Evolutionary conservation across 1,284 basidiomycete genomes (phyloP).

Genomic region (Ustilago crameri): DNA sequence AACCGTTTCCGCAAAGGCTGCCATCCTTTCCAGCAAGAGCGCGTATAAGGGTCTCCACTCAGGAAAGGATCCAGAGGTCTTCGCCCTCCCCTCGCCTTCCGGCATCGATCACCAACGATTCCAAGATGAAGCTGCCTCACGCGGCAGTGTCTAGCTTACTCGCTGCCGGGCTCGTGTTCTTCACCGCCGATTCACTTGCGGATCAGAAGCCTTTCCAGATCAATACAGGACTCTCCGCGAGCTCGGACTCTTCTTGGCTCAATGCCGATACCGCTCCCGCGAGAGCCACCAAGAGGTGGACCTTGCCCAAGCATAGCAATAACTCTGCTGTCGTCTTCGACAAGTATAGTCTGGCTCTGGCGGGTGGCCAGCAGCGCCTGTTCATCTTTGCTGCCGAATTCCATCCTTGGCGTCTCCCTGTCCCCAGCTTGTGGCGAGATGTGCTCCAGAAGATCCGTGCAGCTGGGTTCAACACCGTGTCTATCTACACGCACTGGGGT

Average conservation of each 20-base stretch:
- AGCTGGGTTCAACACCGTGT: constrained; percentile 76
- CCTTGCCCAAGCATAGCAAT: constrained; percentile 24
- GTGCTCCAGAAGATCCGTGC: constrained; percentile 83
- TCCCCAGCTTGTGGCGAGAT: constrained; percentile 82
- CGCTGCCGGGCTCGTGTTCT: constrained; percentile 5
- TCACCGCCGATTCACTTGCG: constrained; percentile 8
- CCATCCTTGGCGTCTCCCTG: constrained; percentile 82
- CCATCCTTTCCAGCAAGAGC: no score
- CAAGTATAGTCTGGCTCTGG: constrained; percentile 45
- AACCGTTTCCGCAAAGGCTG: no score
- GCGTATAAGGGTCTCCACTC: no score
- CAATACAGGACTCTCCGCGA: background rate
- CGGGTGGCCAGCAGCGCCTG: constrained; percentile 29
- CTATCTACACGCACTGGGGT: constrained; percentile 73
- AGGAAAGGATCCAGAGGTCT: no score
- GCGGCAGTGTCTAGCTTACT: constrained; percentile 18
- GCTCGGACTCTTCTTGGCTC: background rate
- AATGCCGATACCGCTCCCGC: background rate
- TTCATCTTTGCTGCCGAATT: constrained; percentile 72
- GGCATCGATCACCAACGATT: no score
- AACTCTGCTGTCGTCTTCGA: constrained; percentile 45
- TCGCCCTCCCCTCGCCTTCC: no score
- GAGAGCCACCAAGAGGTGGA: constrained; percentile 16
- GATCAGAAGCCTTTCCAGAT: constrained; percentile 22
- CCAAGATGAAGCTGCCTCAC: constrained; percentile 13